phyloP scores from a whole-genome alignment of 2,329 filamentous ascomycete genomes.

The Ophiocordyceps camponoti-saundersi region DNA sequence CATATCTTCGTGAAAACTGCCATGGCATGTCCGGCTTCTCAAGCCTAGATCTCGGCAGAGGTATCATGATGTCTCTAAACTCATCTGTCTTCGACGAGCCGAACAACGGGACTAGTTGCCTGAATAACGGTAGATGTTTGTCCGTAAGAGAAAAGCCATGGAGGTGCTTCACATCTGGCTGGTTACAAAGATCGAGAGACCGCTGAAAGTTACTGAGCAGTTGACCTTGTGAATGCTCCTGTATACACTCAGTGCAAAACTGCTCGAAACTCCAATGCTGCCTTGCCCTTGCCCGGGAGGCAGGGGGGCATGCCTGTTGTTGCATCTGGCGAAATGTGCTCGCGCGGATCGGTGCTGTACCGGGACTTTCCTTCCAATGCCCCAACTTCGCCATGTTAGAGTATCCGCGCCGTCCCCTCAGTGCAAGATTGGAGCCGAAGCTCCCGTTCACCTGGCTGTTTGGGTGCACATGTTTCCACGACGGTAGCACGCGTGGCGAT shows the following conservation, averaged over 20 bases:
- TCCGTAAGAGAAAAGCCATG: constrained; percentile 58
- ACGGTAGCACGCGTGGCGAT: constrained; percentile 21
- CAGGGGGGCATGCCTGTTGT: constrained; percentile 39
- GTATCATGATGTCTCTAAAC: constrained; percentile 64
- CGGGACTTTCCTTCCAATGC: neutral
- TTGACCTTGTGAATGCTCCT: constrained; percentile 47
- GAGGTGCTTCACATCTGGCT: constrained; percentile 57
- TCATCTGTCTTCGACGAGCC: constrained; percentile 55
- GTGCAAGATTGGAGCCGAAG: constrained; percentile 12
- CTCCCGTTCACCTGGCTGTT: constrained; percentile 8
- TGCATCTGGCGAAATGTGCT: constrained; percentile 23
- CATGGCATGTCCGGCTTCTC: constrained; percentile 25
- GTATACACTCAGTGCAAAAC: constrained; percentile 46
- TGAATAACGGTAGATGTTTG: constrained; percentile 41
- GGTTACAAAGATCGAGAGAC: constrained; percentile 53
- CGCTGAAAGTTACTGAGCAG: constrained; percentile 50
- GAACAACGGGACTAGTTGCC: constrained; percentile 56
- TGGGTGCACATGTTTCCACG: constrained; percentile 38
- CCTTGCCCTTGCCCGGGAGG: constrained; percentile 39
- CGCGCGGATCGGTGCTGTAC: constrained; percentile 2
- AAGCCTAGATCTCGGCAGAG: constrained; percentile 27
- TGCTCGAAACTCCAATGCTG: constrained; percentile 46
- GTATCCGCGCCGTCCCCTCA: constrained; percentile 8
- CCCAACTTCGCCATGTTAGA: constrained; percentile 1
- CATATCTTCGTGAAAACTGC: constrained; percentile 43